A percentile compares a stretch with the other conserved stretches of the same genome.
Conservation (phyloP, 345 rosid genomes). For the Luvunga scandens region DNA sequence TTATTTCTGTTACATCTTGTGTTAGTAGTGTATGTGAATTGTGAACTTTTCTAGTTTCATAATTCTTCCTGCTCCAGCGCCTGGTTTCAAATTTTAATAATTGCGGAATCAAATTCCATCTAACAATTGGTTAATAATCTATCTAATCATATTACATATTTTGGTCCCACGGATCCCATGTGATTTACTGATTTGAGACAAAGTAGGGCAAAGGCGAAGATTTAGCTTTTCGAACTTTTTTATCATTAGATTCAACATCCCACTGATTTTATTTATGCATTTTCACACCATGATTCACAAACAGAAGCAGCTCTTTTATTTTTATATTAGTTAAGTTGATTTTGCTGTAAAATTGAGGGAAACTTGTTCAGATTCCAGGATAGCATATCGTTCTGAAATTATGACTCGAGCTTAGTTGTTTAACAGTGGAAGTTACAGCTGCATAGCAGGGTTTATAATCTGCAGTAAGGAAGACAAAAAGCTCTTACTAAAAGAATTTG, state of each 20-base stretch:
- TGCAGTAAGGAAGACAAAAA: neutral
- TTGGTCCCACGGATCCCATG: constrained; percentile 28
- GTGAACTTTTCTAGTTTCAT: constrained; percentile 31
- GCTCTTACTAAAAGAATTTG: neutral
- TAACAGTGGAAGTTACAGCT: neutral
- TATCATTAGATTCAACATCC: neutral
- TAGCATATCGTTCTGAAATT: neutral
- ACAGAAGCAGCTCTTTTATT: neutral
- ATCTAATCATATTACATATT: constrained; percentile 16
- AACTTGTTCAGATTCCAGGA: neutral
- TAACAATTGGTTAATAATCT: constrained; percentile 32
- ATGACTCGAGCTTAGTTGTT: neutral
- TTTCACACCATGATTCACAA: neutral
- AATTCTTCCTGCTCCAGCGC: constrained; percentile 16
- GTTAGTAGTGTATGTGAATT: constrained; percentile 42
- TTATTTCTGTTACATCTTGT: constrained; percentile 37
- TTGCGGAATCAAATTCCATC: constrained; percentile 28
- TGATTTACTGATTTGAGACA: constrained; percentile 13
- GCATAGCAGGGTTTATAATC: neutral
- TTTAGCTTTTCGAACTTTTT: constrained; percentile 29
- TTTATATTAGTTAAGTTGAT: neutral
- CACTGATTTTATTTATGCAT: neutral
- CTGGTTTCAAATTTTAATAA: constrained; percentile 30
- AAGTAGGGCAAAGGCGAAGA: constrained; percentile 23
- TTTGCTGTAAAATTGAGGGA: neutral